Conservation (phyloP, 2,329 filamentous ascomycete species). For the Phyllosticta ampelicida region DNA sequence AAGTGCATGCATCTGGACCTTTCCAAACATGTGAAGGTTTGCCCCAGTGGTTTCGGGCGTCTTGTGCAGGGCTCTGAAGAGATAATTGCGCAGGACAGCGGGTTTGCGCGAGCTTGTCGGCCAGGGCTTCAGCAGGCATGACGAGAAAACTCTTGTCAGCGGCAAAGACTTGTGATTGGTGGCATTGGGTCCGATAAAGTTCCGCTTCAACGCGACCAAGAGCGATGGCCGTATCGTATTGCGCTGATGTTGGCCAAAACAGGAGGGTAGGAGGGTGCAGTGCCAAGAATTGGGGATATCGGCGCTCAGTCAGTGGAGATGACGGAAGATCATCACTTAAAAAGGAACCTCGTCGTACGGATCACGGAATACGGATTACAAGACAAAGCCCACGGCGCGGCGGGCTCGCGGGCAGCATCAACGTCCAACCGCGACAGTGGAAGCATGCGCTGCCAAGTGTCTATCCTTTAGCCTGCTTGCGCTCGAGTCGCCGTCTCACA, state of each 20-base stretch:
- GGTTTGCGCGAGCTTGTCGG: not conserved
- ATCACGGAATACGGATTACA: not conserved
- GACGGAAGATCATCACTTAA: not conserved
- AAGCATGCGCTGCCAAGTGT: not conserved
- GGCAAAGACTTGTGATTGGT: not conserved
- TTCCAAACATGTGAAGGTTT: not conserved
- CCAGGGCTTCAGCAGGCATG: not conserved
- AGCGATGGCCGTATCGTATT: not conserved
- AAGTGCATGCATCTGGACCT: not conserved
- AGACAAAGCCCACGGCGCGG: no score
- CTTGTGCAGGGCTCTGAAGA: not conserved
- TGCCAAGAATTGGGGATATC: not conserved
- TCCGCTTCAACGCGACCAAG: not conserved
- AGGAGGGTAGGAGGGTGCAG: not conserved
- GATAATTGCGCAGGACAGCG: not conserved
- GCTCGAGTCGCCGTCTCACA: not conserved
- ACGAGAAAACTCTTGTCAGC: not conserved
- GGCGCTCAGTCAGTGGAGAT: not conserved
- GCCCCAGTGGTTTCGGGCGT: not conserved
- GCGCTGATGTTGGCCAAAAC: not conserved
- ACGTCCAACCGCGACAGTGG: not conserved
- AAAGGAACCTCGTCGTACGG: not conserved
- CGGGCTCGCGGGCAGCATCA: not conserved
- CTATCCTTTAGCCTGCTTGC: not conserved
- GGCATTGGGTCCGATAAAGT: not conserved